A percentile compares a stretch with the other conserved stretches of the same genome.
phyloP scores from a whole-genome alignment of 2,329 filamentous ascomycete species.

The Colletotrichum tanaceti region DNA sequence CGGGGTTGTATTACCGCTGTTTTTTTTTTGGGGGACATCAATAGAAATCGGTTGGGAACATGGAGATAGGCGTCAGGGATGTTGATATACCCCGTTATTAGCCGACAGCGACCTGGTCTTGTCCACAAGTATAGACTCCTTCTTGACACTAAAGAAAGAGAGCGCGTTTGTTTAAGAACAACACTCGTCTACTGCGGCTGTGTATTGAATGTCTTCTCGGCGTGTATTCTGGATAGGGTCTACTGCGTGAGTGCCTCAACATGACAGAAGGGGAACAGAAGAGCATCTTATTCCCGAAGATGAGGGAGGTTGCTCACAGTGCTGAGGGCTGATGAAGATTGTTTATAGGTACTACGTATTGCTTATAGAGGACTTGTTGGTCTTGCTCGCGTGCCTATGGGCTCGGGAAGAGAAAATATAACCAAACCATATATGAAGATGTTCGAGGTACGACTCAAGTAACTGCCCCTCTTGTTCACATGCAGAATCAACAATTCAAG shows the following conservation, averaged over 20 bases:
- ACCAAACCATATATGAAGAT: too few relatives aligned
- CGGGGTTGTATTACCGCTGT: background rate
- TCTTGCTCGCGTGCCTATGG: too few relatives aligned
- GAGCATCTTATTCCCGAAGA: background rate
- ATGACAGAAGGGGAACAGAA: background rate
- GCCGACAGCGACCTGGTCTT: slow-evolving; percentile 3
- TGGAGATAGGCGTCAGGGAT: slow-evolving; percentile 15
- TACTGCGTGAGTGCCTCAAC: background rate
- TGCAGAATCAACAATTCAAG: too few relatives aligned
- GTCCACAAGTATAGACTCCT: slow-evolving; percentile 15
- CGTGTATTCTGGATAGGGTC: background rate
- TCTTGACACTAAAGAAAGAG: background rate
- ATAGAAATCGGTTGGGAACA: slow-evolving; percentile 18
- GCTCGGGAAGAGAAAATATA: too few relatives aligned
- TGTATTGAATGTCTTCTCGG: background rate
- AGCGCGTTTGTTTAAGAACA: background rate
- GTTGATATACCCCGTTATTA: slow-evolving; percentile 33
- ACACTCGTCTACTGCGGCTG: background rate
- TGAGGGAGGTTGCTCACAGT: too few relatives aligned
- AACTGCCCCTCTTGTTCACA: too few relatives aligned
- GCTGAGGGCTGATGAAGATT: too few relatives aligned
- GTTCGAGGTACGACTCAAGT: too few relatives aligned
- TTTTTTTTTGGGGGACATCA: slow-evolving; percentile 4
- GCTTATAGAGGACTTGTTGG: too few relatives aligned
- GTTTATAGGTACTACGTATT: too few relatives aligned